These are phyloP conservation scores for Oldenlandia corymbosa DNA, from an alignment of 257 asterid genomes.

Conservation along the genomic window DNA sequence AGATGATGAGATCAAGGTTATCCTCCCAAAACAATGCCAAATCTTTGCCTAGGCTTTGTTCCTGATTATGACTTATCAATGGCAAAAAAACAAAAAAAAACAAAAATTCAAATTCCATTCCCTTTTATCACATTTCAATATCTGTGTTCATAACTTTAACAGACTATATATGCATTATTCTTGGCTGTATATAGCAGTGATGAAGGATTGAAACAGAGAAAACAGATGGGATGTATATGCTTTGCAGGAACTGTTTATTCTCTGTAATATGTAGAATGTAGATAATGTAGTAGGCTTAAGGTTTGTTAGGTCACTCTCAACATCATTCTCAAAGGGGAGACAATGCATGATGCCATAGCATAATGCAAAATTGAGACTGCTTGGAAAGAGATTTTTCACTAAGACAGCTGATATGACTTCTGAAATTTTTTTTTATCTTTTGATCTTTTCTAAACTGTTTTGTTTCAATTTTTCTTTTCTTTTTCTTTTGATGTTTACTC, in stretches of 20 bases:
- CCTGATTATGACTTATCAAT: constrained; percentile 30
- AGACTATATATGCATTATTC: constrained; percentile 33
- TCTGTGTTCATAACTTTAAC: no score
- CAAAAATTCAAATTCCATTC: constrained; percentile 4
- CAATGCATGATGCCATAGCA: constrained; percentile 22
- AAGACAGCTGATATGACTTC: constrained; percentile 13
- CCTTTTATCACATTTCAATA: constrained; percentile 6
- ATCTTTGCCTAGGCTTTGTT: constrained; percentile 71
- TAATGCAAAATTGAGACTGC: constrained; percentile 13
- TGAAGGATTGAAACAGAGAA: constrained; percentile 4
- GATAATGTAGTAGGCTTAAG: constrained; percentile 8
- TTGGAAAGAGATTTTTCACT: constrained; percentile 11
- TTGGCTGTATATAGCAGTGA: constrained; percentile 20
- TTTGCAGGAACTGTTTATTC: constrained; percentile 30
- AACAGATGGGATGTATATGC: constrained; percentile 9
- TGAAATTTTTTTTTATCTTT: no score
- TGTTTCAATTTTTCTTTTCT: constrained; percentile 7
- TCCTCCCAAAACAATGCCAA: constrained; percentile 40
- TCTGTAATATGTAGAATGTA: constrained; percentile 19
- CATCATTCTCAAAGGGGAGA: constrained; percentile 28
- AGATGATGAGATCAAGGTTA: constrained; percentile 64
- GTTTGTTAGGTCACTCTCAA: constrained; percentile 29
- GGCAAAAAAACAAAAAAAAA: no score
- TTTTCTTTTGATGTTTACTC: background rate
- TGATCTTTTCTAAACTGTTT: constrained; percentile 6